phyloP scores from a whole-genome alignment of 2,329 filamentous ascomycete species.

The Ophiostoma triangulosporum region DNA sequence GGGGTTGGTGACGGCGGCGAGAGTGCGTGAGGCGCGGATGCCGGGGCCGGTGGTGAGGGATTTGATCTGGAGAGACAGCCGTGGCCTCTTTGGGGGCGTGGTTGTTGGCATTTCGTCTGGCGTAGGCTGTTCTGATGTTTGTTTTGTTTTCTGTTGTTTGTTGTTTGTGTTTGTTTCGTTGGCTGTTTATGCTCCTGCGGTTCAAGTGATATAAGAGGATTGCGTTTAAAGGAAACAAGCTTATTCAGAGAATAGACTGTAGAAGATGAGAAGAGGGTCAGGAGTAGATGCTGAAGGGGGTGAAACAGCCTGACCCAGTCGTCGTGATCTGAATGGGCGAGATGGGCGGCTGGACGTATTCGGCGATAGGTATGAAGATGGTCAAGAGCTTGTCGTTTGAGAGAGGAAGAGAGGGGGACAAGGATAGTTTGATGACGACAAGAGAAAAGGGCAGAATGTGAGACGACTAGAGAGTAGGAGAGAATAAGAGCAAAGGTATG shows the following conservation, averaged over 20 bases:
- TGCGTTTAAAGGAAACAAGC: not conserved
- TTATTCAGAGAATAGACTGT: not conserved
- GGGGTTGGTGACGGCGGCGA: slow-evolving; percentile 36
- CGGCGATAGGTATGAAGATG: too few relatives aligned
- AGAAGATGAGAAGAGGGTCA: not conserved
- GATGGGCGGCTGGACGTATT: not conserved
- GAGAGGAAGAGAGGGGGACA: too few relatives aligned
- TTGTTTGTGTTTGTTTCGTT: not conserved
- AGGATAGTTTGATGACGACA: too few relatives aligned
- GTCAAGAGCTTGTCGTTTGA: too few relatives aligned
- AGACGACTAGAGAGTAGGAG: not conserved
- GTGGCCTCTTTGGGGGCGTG: slow-evolving; percentile 34
- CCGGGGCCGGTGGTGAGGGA: slow-evolving; percentile 24
- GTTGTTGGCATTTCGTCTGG: slow-evolving; percentile 11
- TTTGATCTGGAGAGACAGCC: slow-evolving; percentile 37
- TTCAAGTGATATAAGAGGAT: not conserved
- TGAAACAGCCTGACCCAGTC: not conserved
- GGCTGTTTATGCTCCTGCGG: not conserved
- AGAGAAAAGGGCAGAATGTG: too few relatives aligned
- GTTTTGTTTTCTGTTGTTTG: not conserved
- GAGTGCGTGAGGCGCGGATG: slow-evolving; percentile 27
- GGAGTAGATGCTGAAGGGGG: not conserved
- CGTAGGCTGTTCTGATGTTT: not conserved
- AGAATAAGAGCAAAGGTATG: not conserved
- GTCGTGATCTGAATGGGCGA: slow-evolving; percentile 19